A percentile compares a stretch with the other conserved stretches of the same genome.
These are phyloP conservation scores for Alternaria postmessia DNA, from an alignment of 2,329 filamentous ascomycete genomes.

Conservation along the genomic window DNA sequence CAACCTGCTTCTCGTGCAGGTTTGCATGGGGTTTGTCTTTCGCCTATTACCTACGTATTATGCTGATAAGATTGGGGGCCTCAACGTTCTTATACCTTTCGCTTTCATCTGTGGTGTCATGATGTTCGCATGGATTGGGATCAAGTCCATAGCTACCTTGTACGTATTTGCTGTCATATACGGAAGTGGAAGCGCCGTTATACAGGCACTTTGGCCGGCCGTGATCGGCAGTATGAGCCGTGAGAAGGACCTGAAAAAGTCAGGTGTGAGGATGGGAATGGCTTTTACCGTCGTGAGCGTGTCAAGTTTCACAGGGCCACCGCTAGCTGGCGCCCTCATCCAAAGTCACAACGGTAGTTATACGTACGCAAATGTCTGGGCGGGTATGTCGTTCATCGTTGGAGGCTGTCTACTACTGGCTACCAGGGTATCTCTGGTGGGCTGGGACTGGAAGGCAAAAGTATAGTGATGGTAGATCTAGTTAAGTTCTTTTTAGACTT, in stretches of 20 bases:
- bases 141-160: slow-evolving; percentile 33
- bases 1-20: slow-evolving; percentile 63
- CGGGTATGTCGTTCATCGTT: slow-evolving; percentile 39
- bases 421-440: slow-evolving; percentile 39
- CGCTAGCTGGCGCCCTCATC: slow-evolving; percentile 47
- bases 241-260: slow-evolving; percentile 42
- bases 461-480: slow-evolving; percentile 20
- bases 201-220: slow-evolving; percentile 44
- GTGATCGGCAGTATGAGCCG: slow-evolving; percentile 44
- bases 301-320: slow-evolving; percentile 45
- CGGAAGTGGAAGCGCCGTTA: slow-evolving; percentile 38
- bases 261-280: slow-evolving; percentile 49
- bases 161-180: slow-evolving; percentile 46
- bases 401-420: slow-evolving; percentile 37
- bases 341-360: slow-evolving; percentile 39
- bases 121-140: slow-evolving; percentile 46
- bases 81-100: slow-evolving; percentile 58
- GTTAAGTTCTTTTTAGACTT: background rate
- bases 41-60: slow-evolving; percentile 58
- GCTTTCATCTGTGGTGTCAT: slow-evolving; percentile 58
- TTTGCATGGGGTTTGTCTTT: slow-evolving; percentile 59
- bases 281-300: slow-evolving; percentile 49
- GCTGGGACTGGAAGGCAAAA: slow-evolving; percentile 39
- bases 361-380: slow-evolving; percentile 50
- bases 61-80: slow-evolving; percentile 53